Conservation (phyloP, 1,139 yeast species). For the Suhomyces panamericanus region DNA sequence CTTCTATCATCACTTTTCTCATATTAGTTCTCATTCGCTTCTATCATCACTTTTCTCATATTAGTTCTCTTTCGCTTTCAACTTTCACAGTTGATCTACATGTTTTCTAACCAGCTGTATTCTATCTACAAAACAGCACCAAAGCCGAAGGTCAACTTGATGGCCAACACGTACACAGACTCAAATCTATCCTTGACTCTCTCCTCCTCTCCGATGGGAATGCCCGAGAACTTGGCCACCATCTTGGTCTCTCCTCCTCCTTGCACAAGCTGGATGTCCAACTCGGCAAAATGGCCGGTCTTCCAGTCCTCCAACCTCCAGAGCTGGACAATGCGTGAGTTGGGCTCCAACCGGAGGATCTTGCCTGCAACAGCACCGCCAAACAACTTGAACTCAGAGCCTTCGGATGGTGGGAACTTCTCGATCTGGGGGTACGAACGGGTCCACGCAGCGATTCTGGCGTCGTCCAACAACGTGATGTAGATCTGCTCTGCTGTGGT, state of each 20-base stretch:
- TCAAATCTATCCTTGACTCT: conserved; percentile 82
- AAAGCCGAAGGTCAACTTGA: conserved; percentile 89
- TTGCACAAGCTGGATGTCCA: conserved; percentile 66
- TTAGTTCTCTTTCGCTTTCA: too few relatives aligned
- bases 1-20: too few relatives aligned
- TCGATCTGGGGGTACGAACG: conserved; percentile 69
- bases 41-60: too few relatives aligned
- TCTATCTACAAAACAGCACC: conserved; percentile 66
- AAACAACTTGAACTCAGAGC: conserved; percentile 67
- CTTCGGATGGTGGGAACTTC: conserved; percentile 52
- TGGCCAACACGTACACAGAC: conserved; percentile 82
- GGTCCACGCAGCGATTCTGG: conserved; percentile 86
- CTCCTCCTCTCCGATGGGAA: conserved; percentile 97
- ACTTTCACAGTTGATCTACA: too few relatives aligned
- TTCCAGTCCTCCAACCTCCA: conserved; percentile 96
- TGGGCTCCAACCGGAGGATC: conserved; percentile 57
- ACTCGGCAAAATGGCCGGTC: conserved; percentile 70
- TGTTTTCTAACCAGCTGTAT: too few relatives aligned
- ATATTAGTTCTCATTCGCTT: too few relatives aligned
- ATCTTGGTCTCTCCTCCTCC: conserved; percentile 81
- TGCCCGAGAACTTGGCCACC: conserved; percentile 80
- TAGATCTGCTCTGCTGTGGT: conserved; percentile 86
- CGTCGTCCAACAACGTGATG: conserved; percentile 70
- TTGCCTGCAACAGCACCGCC: conserved; percentile 88
- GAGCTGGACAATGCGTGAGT: conserved; percentile 60